Evolutionary conservation across 345 rosid genomes (phyloP).

Genomic region (Barbarea vulgaris): DNA sequence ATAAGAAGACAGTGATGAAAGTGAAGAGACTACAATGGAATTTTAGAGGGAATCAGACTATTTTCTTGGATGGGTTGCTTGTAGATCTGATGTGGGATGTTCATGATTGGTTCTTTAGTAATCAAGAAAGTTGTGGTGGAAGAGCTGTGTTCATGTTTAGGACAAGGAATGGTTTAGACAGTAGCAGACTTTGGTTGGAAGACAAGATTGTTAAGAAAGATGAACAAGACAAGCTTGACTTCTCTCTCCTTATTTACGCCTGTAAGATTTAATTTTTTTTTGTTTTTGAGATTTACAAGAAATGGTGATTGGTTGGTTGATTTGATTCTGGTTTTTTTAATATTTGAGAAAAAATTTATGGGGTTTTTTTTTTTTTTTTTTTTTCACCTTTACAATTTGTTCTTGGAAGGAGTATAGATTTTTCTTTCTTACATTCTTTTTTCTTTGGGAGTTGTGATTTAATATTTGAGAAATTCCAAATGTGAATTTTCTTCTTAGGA

Average conservation of each 20-base stretch:
- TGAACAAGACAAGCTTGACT: conserved; percentile 60
- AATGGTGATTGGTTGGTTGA: conserved; percentile 15
- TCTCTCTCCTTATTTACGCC: conserved; percentile 84
- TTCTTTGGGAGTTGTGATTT: conserved; percentile 32
- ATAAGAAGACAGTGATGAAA: conserved; percentile 69
- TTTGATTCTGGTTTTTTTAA: conserved; percentile 30
- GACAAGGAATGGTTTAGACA: conserved; percentile 76
- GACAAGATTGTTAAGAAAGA: conserved; percentile 63
- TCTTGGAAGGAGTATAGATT: conserved; percentile 47
- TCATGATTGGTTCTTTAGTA: conserved; percentile 84
- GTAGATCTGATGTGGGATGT: conserved; percentile 97
- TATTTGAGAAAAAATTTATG: conserved; percentile 21
- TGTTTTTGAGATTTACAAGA: conserved; percentile 24
- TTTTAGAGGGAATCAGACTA: conserved; percentile 88
- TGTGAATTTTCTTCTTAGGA: conserved; percentile 26
- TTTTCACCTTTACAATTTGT: conserved; percentile 22
- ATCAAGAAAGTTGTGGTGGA: conserved; percentile 49
- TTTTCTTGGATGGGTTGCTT: conserved; percentile 75
- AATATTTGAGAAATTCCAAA: conserved; percentile 29
- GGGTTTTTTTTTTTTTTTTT: not conserved
- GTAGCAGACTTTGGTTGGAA: conserved; percentile 71
- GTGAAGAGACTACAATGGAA: conserved; percentile 93
- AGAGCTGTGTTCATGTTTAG: conserved; percentile 89
- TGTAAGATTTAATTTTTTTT: conserved; percentile 44
- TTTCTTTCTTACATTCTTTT: conserved; percentile 40